phyloP scores from a whole-genome alignment of 257 asterid genomes.

The Plantago major region DNA sequence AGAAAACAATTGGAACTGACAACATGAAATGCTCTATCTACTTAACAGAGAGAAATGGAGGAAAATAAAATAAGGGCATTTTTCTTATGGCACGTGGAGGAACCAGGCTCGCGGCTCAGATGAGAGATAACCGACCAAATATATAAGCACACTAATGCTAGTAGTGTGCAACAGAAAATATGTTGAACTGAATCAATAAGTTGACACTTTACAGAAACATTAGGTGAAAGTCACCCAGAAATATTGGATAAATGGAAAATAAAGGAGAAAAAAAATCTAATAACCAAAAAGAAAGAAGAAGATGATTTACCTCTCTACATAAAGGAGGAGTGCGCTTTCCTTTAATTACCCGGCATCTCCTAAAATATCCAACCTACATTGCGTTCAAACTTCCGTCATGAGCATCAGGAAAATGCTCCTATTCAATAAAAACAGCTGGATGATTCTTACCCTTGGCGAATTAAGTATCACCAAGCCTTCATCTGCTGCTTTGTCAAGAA shows the following conservation, averaged over 20 bases:
- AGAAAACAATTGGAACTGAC: no score
- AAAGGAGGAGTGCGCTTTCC: constrained; percentile 78
- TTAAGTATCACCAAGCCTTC: constrained; percentile 69
- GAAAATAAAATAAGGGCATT: no score
- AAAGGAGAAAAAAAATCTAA: constrained; percentile 1
- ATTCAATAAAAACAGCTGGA: neutral
- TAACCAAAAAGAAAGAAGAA: neutral
- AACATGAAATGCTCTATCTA: no score
- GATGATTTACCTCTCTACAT: constrained; percentile 68
- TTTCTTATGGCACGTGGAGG: no score
- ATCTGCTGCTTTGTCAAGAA: constrained; percentile 62
- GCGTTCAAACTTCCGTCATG: constrained; percentile 13
- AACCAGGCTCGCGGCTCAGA: no score
- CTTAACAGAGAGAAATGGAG: no score
- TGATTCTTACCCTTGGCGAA: constrained; percentile 66
- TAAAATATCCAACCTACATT: constrained; percentile 80
- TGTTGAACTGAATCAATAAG: no score
- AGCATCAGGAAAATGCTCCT: constrained; percentile 1
- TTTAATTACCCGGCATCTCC: constrained; percentile 84
- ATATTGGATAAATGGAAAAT: neutral
- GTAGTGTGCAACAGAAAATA: no score
- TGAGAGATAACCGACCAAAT: no score
- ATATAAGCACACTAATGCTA: no score
- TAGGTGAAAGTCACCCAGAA: no score
- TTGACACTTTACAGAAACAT: no score